phyloP scores from a whole-genome alignment of 805 yeast genomes.

The Yamadazyma olivae region DNA sequence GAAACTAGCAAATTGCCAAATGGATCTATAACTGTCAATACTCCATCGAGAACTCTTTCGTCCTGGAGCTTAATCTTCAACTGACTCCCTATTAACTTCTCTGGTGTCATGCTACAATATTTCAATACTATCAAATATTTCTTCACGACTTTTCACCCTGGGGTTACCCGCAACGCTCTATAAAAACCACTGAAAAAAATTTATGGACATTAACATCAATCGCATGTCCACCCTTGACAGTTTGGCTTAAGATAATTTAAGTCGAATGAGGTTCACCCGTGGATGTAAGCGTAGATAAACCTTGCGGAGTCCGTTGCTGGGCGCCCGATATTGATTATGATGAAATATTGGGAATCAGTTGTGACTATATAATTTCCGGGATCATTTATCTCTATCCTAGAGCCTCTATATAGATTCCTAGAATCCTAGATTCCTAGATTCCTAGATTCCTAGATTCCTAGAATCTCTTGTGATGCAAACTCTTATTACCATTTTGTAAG shows the following conservation, averaged over 20 bases:
- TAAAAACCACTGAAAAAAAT: too few species aligned
- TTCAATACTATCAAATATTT: background rate
- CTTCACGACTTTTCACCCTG: too few species aligned
- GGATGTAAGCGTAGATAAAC: slow-evolving; percentile 37
- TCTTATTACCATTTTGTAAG: too few species aligned
- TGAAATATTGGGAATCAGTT: slow-evolving; percentile 47
- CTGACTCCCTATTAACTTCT: slow-evolving; percentile 28
- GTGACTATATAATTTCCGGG: slow-evolving; percentile 34
- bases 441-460: too few species aligned
- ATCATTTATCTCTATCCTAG: too few species aligned
- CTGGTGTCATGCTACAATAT: slow-evolving; percentile 16
- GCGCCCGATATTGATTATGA: slow-evolving; percentile 41
- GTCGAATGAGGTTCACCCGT: slow-evolving; percentile 19
- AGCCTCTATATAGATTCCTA: too few species aligned
- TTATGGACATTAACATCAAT: slow-evolving; percentile 28
- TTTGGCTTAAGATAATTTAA: slow-evolving; percentile 12
- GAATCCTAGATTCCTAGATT: too few species aligned
- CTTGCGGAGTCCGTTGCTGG: slow-evolving; percentile 44
- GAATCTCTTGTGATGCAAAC: too few species aligned
- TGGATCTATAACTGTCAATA: slow-evolving; percentile 39
- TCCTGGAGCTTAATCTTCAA: slow-evolving; percentile 27
- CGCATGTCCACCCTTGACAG: slow-evolving; percentile 32
- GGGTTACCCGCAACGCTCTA: too few species aligned
- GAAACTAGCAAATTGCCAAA: slow-evolving; percentile 39
- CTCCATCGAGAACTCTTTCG: slow-evolving; percentile 32